phyloP scores from a whole-genome alignment of 352 stramenopile species.

The Plasmopara muralis region DNA sequence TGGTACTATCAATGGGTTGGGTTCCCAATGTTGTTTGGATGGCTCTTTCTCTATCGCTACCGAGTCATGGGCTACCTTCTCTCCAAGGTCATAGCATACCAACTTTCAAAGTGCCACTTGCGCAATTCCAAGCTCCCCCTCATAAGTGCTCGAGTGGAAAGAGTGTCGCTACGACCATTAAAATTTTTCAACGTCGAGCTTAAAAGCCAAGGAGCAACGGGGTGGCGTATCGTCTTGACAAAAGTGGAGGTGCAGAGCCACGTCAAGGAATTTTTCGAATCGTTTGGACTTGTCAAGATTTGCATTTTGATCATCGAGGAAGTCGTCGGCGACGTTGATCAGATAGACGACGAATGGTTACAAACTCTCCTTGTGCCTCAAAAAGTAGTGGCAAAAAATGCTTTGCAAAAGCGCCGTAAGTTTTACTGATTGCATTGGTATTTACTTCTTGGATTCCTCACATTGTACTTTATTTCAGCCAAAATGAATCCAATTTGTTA shows the following conservation, averaged over 20 bases:
- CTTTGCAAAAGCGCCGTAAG: constrained; percentile 7
- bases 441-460: background rate
- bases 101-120: constrained; percentile 25
- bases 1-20: constrained; percentile 68
- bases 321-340: constrained; percentile 28
- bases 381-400: constrained; percentile 4
- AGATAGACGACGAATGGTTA: constrained; percentile 35
- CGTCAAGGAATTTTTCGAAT: constrained; percentile 62
- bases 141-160: constrained; percentile 33
- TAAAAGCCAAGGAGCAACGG: constrained; percentile 12
- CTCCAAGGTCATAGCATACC: constrained; percentile 32
- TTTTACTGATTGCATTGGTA: background rate
- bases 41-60: constrained; percentile 52
- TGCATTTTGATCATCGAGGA: constrained; percentile 49
- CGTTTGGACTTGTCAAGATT: constrained; percentile 70
- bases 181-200: constrained; percentile 45
- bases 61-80: constrained; percentile 46
- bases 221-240: constrained; percentile 40
- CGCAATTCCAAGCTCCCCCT: constrained; percentile 9
- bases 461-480: constrained; percentile 3
- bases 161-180: constrained; percentile 39
- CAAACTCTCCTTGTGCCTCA: constrained; percentile 16
- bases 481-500: constrained; percentile 43
- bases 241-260: constrained; percentile 41
- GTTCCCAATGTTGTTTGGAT: constrained; percentile 27